Evolutionary conservation across 352 stramenopile species (phyloP).

Genomic region (Lagenidium giganteum): DNA sequence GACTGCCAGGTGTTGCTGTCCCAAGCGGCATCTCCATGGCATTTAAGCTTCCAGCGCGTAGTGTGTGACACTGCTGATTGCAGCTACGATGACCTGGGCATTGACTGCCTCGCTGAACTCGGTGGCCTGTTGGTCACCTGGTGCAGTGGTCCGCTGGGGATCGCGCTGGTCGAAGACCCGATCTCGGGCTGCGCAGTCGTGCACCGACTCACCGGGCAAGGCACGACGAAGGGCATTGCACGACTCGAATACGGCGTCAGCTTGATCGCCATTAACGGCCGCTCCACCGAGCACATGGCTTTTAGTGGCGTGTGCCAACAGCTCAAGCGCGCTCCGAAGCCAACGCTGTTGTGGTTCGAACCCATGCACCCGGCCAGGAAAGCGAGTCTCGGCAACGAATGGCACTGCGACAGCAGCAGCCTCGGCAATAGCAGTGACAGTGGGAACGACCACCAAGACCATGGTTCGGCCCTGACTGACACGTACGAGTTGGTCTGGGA

Average conservation of each 20-base stretch:
- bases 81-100: not conserved
- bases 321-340: slow-evolving; percentile 33
- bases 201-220: slow-evolving; percentile 69
- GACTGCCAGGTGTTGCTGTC: not conserved
- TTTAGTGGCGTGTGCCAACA: slow-evolving; percentile 32
- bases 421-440: too few relatives aligned
- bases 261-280: slow-evolving; percentile 48
- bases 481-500: too few relatives aligned
- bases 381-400: too few relatives aligned
- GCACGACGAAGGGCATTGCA: slow-evolving; percentile 29
- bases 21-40: not conserved
- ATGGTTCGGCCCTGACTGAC: too few relatives aligned
- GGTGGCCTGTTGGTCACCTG: slow-evolving; percentile 51
- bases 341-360: slow-evolving; percentile 44
- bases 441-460: too few relatives aligned
- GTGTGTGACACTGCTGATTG: slow-evolving; percentile 3
- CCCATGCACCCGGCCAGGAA: slow-evolving; percentile 14
- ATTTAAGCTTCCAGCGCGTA: not conserved
- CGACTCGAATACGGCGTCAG: slow-evolving; percentile 34
- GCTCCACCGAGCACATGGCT: slow-evolving; percentile 13
- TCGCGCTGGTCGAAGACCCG: slow-evolving; percentile 47
- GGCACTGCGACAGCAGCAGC: too few relatives aligned
- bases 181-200: slow-evolving; percentile 44
- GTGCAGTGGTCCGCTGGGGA: slow-evolving; percentile 32
- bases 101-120: not conserved